These are phyloP conservation scores for Trypanosoma scelopori DNA, from an alignment of 208 protist species.

Conservation along the genomic window DNA sequence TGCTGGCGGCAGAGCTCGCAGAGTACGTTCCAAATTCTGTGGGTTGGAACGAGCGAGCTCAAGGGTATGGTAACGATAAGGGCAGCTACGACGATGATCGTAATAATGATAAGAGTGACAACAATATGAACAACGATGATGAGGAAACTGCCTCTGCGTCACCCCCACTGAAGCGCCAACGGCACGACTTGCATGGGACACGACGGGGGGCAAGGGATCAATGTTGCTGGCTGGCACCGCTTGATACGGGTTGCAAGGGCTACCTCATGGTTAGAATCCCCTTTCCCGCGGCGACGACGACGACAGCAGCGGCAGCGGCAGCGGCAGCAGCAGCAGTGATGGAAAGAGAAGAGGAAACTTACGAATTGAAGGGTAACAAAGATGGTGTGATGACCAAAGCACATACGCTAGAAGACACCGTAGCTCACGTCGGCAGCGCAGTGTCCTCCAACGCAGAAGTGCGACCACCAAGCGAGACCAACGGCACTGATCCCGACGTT, in stretches of 20 bases:
- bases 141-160: not conserved
- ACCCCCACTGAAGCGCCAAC: constrained; percentile 12
- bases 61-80: not conserved
- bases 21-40: not conserved
- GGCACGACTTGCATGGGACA: not conserved
- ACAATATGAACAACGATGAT: constrained; percentile 6
- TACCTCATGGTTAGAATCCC: constrained; percentile 61
- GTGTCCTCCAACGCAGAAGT: too few relatives aligned
- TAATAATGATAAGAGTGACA: constrained; percentile 25
- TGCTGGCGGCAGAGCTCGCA: constrained; percentile 33
- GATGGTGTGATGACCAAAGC: not conserved
- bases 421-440: not conserved
- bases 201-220: not conserved
- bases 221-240: constrained; percentile 42
- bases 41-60: not conserved
- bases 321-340: not conserved
- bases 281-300: constrained; percentile 27
- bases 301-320: constrained; percentile 12
- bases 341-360: not conserved
- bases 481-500: not conserved
- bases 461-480: not conserved
- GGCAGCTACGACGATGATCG: constrained; percentile 6
- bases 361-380: not conserved
- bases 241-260: constrained; percentile 71
- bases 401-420: not conserved